Conservation (phyloP, 345 rosid genomes). For the Eucalyptus sp. region DNA sequence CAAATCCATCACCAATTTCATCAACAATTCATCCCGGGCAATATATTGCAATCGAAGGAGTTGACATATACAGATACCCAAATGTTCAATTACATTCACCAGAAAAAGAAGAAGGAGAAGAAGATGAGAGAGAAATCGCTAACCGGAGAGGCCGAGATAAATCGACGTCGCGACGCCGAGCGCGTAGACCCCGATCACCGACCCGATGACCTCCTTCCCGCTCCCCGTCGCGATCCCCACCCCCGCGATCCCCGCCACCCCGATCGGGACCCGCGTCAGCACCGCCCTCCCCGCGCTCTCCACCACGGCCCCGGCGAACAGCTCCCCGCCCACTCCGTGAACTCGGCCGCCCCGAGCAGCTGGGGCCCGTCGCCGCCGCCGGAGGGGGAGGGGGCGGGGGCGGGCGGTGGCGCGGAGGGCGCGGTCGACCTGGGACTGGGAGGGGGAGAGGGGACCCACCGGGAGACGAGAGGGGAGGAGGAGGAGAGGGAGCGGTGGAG, state of each 20-base stretch:
- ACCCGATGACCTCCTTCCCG: slow-evolving; percentile 35
- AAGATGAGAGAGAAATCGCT: background rate
- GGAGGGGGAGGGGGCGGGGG: background rate
- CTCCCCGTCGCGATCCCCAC: slow-evolving; percentile 48
- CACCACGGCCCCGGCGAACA: slow-evolving; percentile 42
- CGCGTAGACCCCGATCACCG: slow-evolving; percentile 66
- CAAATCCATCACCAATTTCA: background rate
- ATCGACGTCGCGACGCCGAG: slow-evolving; percentile 69
- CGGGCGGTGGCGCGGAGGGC: slow-evolving; percentile 35
- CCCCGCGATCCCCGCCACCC: slow-evolving; percentile 64
- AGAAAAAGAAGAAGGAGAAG: background rate
- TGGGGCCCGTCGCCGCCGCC: background rate
- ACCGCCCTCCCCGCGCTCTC: slow-evolving; percentile 60
- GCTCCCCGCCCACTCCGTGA: slow-evolving; percentile 64
- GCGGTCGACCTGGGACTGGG: slow-evolving; percentile 53
- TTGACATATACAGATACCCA: background rate
- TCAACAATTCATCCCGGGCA: background rate
- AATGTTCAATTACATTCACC: no score
- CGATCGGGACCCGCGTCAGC: slow-evolving; percentile 50
- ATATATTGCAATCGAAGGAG: background rate
- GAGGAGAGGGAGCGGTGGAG: slow-evolving; percentile 34
- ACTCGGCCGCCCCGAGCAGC: slow-evolving; percentile 19
- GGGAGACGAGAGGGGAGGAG: slow-evolving; percentile 23
- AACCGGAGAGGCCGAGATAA: slow-evolving; percentile 51
- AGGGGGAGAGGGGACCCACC: slow-evolving; percentile 64